Evolutionary conservation across 73 alveolate species (phyloP), one percentile per base, ranked within the genome.

Genomic region (Paramecium biaurelia): DNA sequence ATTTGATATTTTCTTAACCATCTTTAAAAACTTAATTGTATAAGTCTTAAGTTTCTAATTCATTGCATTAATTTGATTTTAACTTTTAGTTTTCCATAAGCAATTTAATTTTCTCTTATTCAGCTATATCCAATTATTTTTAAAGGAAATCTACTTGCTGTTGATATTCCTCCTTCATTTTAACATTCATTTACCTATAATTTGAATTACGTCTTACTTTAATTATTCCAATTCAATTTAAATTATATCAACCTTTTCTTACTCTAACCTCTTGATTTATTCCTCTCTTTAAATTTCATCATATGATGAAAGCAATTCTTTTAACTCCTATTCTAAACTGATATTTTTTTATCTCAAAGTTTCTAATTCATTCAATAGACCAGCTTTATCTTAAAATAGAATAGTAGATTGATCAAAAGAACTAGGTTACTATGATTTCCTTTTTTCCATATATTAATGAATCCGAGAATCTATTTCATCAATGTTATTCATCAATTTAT

Each of bases 211-310:
- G 28, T 23, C 12, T 2, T 63, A 63, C 84, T 18, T 63, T 63
- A 63, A 63, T 32, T 63, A 63, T 32, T 63, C 84, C 45, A 63
- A 63, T 63, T 63, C 84, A 30, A 32, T 26, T 63, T 63, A 30
- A 2, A 63, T 63, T 28, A 63, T 63, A 2, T 63, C 84, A 14
- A 49, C 84, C 11, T 63, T 63, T 63, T 63, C 84, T 26, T 63
- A 24, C 45, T 63, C 84, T 63, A 63, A 63, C 15, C 26, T 20
- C 12, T 63, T 63, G 11, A 63, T 63, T 63, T 63, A 38, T 63
- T 63, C 84, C 7, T 63, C 84, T 32, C 84, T 63, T 63, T 63
- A 9, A 63, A 63, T 63, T 63, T 63, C 84, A 9, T 63, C 84
- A 24, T 63, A 63, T 26, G 24, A 32, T 12, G 23, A 9, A 14